Base-by-base conservation (phyloP, 163 green algal species). In the Scenedesmus sp. region DNA sequence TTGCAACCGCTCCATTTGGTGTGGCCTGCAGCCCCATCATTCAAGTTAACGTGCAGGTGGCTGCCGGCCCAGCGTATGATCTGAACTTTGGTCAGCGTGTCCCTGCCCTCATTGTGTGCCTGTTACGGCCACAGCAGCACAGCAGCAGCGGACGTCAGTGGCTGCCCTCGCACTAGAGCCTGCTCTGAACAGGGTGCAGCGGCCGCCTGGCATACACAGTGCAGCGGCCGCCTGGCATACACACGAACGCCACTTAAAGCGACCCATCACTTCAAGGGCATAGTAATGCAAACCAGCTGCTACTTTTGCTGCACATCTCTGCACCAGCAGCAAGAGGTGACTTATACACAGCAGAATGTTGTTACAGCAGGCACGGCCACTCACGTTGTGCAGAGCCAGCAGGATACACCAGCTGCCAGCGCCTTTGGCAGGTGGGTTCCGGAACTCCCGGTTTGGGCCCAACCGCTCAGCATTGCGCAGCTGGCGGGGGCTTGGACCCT, bases 41-140 rank as follows among this genome's bases (percentile, higher is more conserved):
- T 54, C 83, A 88, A 60, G 83, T 34, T 66, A 18, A 88, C n/a
- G 18, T 88, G 83, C 23, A 88, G 57, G 20, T 88, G 57, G 54
- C 57, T 46, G 15, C 57, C 52, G 15, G 83, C 83, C 26, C 83
- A 46, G 18, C 46, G n/a, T 12, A 23, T 52, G 23, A 88, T 74
- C 83, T 88, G 59, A 23, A 77, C 83, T 10, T 88, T 88, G 59
- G 59, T 88, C 83, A 88, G 52, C 23, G 23, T 46, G 1, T 10
- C 54, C 57, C 10, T 18, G 52, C 83, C 83, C 26, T 74, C 77
- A n/a, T 59, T 88, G 57, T 77, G 57, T n/a, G 83, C 66, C 83
- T 88, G 57, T 57, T 73, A 57, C 56, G 59, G 57, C 18, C 64
- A 46, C 20, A 87, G n/a, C n/a, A 59, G 12, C 10, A 84, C n/a